These are phyloP conservation scores for Solanum medicagineum DNA, from an alignment of 257 asterid species.

Conservation along the genomic window DNA sequence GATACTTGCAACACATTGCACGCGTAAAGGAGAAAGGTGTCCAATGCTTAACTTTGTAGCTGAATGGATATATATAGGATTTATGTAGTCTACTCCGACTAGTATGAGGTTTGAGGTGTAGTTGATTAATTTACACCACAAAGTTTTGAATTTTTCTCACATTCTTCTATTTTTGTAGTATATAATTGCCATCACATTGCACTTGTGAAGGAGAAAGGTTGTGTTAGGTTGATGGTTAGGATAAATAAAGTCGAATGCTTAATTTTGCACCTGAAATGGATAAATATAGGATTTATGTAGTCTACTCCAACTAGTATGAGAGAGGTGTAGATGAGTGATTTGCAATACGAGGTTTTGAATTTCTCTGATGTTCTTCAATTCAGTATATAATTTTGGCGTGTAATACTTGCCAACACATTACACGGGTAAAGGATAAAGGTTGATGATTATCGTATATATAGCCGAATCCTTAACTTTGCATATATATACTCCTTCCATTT, in stretches of 20 bases:
- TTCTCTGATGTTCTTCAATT: not conserved
- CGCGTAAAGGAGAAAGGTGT: not conserved
- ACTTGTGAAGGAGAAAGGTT: not conserved
- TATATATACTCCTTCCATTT: not conserved
- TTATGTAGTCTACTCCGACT: too few relatives aligned
- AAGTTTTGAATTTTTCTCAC: too few relatives aligned
- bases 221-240: not conserved
- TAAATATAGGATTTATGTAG: not conserved
- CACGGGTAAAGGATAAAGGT: not conserved
- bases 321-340: not conserved
- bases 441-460: not conserved
- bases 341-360: not conserved
- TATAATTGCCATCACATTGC: not conserved
- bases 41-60: too few relatives aligned
- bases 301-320: not conserved
- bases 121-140: not conserved
- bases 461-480: not conserved
- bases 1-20: not conserved
- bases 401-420: not conserved
- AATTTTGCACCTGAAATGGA: not conserved
- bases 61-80: too few relatives aligned
- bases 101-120: not conserved
- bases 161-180: not conserved
- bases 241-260: not conserved
- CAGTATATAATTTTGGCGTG: not conserved